A percentile compares a stretch with the other conserved stretches of the same genome.
phyloP scores from a whole-genome alignment of 2,329 filamentous ascomycete genomes.

The Trichoderma breve region DNA sequence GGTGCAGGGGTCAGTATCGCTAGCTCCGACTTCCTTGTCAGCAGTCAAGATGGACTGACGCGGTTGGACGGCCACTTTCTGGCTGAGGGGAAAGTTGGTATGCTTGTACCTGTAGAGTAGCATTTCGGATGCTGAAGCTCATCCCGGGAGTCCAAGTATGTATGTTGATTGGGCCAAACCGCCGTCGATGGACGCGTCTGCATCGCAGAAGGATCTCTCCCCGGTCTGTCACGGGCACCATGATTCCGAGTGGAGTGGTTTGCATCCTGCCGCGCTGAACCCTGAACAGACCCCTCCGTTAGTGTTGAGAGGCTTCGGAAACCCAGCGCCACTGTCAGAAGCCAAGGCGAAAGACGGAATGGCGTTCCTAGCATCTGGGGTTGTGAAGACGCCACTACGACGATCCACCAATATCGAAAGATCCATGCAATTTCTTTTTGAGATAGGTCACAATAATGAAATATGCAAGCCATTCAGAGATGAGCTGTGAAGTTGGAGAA shows the following conservation, averaged over 20 bases:
- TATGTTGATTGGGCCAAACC: not conserved
- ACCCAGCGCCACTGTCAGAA: slow-evolving; percentile 23
- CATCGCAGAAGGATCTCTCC: slow-evolving; percentile 3
- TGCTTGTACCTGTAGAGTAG: not conserved
- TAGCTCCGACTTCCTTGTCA: slow-evolving; percentile 2
- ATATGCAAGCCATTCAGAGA: not conserved
- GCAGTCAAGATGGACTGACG: slow-evolving; percentile 1
- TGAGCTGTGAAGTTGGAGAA: not conserved
- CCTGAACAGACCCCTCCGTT: slow-evolving; percentile 21
- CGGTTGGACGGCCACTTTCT: not conserved
- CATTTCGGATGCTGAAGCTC: not conserved
- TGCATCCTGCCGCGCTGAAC: slow-evolving; percentile 2
- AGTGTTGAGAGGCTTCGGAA: slow-evolving; percentile 24
- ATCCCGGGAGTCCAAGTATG: not conserved
- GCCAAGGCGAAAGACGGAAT: slow-evolving; percentile 22
- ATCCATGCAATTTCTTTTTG: not conserved
- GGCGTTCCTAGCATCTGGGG: slow-evolving; percentile 21
- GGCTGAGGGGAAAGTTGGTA: not conserved
- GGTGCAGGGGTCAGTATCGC: slow-evolving; percentile 8
- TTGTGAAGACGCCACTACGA: slow-evolving; percentile 18
- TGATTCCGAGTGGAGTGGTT: slow-evolving; percentile 16
- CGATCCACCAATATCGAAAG: slow-evolving; percentile 13
- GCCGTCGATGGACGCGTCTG: not conserved
- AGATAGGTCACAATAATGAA: not conserved
- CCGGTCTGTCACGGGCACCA: not conserved